Evolutionary conservation across 192 early-diverging fungal species (phyloP).

Genomic region (Hyaloraphidium curvatum): DNA sequence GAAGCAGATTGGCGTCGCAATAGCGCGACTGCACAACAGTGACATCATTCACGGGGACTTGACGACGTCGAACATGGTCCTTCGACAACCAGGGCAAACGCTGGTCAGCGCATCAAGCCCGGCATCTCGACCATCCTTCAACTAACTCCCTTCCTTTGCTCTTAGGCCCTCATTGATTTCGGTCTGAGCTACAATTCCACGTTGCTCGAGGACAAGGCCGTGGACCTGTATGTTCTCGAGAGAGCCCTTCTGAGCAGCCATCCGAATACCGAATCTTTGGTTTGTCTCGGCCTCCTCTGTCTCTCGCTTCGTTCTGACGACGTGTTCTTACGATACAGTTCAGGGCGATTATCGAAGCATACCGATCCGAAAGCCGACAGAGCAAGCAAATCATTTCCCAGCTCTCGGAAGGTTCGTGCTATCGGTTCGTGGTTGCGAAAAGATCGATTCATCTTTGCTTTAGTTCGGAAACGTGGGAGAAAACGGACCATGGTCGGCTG

Average conservation of each 20-base stretch:
- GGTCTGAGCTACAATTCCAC: slow-evolving; percentile 72
- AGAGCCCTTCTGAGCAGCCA: slow-evolving; percentile 83
- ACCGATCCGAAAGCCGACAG: neutral
- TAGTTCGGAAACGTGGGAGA: neutral
- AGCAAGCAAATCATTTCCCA: neutral
- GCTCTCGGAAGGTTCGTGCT: neutral
- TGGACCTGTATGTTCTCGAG: slow-evolving; percentile 98
- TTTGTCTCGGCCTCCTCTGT: slow-evolving; percentile 13
- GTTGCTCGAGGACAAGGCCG: slow-evolving; percentile 86
- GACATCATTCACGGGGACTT: slow-evolving; percentile 92
- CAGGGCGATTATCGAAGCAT: neutral
- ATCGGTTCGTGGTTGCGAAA: neutral
- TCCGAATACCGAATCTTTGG: slow-evolving; percentile 58
- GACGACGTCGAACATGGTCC: slow-evolving; percentile 86
- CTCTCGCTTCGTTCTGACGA: neutral
- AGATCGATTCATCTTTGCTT: neutral
- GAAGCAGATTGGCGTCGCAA: slow-evolving; percentile 33
- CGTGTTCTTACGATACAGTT: neutral
- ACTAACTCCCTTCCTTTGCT: no score
- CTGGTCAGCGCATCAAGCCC: neutral
- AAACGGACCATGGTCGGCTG: slow-evolving; percentile 1
- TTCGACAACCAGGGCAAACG: slow-evolving; percentile 21
- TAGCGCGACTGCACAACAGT: slow-evolving; percentile 63
- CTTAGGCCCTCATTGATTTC: slow-evolving; percentile 91
- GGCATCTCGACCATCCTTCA: no score